Conservation (phyloP, 257 asterid species). For the Mentha longifolia region DNA sequence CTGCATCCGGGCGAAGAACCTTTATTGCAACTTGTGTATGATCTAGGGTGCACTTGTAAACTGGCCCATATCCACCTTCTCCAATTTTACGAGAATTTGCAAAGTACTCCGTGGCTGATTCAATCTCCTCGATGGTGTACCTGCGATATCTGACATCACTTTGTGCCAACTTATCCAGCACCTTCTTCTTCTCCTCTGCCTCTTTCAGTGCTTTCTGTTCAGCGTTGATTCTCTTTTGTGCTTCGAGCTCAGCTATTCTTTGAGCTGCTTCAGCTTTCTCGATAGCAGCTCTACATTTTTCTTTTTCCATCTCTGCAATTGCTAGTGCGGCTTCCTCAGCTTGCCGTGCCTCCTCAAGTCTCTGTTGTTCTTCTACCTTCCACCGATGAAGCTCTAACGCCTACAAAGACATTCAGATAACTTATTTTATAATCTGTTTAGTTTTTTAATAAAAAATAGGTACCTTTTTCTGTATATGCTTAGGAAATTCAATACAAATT, state of each 20-base stretch:
- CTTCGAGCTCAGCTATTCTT: slow-evolving; percentile 83
- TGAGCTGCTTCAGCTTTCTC: slow-evolving; percentile 92
- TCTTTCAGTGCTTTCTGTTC: slow-evolving; percentile 75
- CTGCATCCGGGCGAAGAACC: slow-evolving; percentile 96
- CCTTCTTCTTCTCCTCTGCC: slow-evolving; percentile 76
- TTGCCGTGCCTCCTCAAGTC: slow-evolving; percentile 65
- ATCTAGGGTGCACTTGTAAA: slow-evolving; percentile 71
- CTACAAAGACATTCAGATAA: slow-evolving; percentile 35
- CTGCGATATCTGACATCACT: slow-evolving; percentile 71
- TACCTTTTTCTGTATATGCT: background rate
- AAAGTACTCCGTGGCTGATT: slow-evolving; percentile 76
- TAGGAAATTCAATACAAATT: background rate
- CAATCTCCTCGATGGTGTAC: slow-evolving; percentile 82
- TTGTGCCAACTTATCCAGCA: slow-evolving; percentile 55
- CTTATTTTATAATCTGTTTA: background rate
- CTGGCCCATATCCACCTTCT: slow-evolving; percentile 98
- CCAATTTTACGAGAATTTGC: slow-evolving; percentile 72
- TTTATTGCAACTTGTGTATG: slow-evolving; percentile 88
- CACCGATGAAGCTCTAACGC: slow-evolving; percentile 87
- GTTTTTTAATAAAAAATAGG: background rate
- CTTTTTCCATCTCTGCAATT: slow-evolving; percentile 73
- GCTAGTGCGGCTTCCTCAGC: slow-evolving; percentile 88
- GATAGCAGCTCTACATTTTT: slow-evolving; percentile 80
- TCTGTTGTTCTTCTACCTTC: slow-evolving; percentile 78
- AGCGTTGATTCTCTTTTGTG: slow-evolving; percentile 75